Base-by-base conservation (phyloP, 352 stramenopile genomes). In the Thalassiosira sp. region DNA sequence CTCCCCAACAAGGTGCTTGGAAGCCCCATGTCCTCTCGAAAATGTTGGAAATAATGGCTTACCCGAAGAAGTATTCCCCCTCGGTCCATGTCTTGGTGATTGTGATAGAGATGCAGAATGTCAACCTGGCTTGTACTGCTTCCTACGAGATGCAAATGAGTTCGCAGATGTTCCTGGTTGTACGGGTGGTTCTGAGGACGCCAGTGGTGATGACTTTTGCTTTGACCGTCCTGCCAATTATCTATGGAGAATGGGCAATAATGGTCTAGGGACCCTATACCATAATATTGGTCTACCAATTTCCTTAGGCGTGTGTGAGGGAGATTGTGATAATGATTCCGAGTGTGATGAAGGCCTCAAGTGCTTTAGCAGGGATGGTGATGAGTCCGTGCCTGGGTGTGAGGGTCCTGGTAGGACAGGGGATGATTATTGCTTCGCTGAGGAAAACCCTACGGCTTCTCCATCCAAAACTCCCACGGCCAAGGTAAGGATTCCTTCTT, bases 271-370 rank as follows among this genome's bases (percentile, higher is more conserved):
- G n/a, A n/a, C n/a, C n/a, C n/a, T n/a, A n/a, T n/a, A n/a, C n/a
- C n/a, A n/a, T n/a, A n/a, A 31, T 33, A 20, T 20, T 20, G 5
- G 2, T 16, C 3, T 15, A 66, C 56, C 25, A 16, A 22, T 81
- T 57, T 35, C 73, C 74, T 42, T 79, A 6, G 52, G 51, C 11
- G 43, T 61, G 1, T 87, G 80, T 57, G 22, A 82, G 43, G 80
- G 80, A 11, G 70, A 87, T 52, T 87, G 80, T 45, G 72, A 84
- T 25, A 24, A 37, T 18, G 72, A 83, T 37, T 33, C n/a, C 6
- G 75, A 85, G 27, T 88, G 81, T 28, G 72, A 7, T 2, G 1
- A 2, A 20, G 48, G 48, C n/a, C 25, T 56, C 7, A 56, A 56
- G 22, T 56, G 48, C 18, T 56, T 56, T 11, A 31, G 13, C 1